Conservation (phyloP, 139 green algal species). For the Zygnema cylindricum region DNA sequence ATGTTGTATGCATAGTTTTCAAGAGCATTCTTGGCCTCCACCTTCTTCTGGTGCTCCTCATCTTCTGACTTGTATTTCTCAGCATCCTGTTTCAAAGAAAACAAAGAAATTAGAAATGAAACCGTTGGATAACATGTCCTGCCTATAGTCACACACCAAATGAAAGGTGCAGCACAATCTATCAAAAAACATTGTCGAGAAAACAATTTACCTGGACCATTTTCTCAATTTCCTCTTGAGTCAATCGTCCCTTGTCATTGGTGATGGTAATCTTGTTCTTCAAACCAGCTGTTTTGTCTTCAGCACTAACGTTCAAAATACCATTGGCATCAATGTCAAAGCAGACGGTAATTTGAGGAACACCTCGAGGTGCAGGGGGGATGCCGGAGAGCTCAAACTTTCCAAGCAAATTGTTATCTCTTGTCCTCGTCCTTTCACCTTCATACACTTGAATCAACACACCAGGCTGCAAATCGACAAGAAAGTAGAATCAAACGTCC, state of each 20-base stretch:
- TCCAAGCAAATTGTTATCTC: slow-evolving; percentile 98
- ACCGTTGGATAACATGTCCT: too few species aligned
- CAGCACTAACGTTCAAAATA: slow-evolving; percentile 96
- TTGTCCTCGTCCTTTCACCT: slow-evolving; percentile 86
- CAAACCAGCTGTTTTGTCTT: slow-evolving; percentile 93
- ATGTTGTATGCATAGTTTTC: too few species aligned
- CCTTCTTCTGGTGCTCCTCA: too few species aligned
- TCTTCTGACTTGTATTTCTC: too few species aligned
- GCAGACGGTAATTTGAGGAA: slow-evolving; percentile 94
- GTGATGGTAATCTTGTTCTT: slow-evolving; percentile 95
- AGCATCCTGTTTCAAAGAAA: slow-evolving; percentile 52
- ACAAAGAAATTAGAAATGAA: too few species aligned
- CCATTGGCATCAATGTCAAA: slow-evolving; percentile 99
- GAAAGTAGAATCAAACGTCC: slow-evolving; percentile 97
- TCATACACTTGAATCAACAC: slow-evolving; percentile 94
- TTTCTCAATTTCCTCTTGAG: slow-evolving; percentile 3
- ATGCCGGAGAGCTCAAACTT: slow-evolving; percentile 95
- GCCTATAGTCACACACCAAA: too few species aligned
- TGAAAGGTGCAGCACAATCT: too few species aligned
- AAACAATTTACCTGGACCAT: slow-evolving; percentile 1
- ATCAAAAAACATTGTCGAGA: too few species aligned
- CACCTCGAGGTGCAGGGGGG: slow-evolving; percentile 89
- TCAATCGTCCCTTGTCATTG: slow-evolving; percentile 94
- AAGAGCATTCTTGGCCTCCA: too few species aligned
- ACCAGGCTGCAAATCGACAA: slow-evolving; percentile 95